Evolutionary conservation across 2,329 filamentous ascomycete species (phyloP), one percentile per base, ranked within the genome.

Genomic region (Trichoderma brevicompactum): DNA sequence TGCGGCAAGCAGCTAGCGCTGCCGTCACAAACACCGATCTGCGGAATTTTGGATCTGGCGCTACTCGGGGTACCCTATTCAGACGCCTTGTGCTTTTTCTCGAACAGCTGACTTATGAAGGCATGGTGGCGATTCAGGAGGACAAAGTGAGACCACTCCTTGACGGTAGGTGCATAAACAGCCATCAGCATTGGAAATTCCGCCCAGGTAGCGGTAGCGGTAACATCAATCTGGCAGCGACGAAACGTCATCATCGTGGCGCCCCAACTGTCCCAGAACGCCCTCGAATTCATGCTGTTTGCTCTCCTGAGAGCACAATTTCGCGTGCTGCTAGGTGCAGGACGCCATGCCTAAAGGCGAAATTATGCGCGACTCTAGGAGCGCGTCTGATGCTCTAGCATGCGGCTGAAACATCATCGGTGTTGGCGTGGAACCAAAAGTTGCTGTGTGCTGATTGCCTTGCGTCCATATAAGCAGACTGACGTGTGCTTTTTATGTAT

Each of bases 321-420:
- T 43, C 17, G 46, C 36, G 19, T 60, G 9, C 46, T 13, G 19
- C 15, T 41, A 40, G 44, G 46, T 34, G 46, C 56, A 41, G 36
- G 23, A 41, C 56, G 19, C 56, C 46, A 50, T 48, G 12, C 34
- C 9, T 13, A 38, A 60, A 49, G 28, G 40, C 40, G 58, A n/a
- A 15, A 43, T 43, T 44, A 34, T 62, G 19, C 38, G 38, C 48
- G 7, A 1, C 38, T 62, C 38, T 62, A 19, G 34, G 58, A 53
- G 48, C 23, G 46, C 48, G 38, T 36, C 48, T 43, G 48, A 53
- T 52, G 48, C 58, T 52, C 38, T 52, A 52, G 58, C 46, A 62
- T 62, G 58, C 58, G 48, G 38, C 48, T 62, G 58, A 62, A 53
- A 62, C 48, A 38, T 48, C 48, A 32, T 62, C 58, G 58, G 58